These are phyloP conservation scores for Salisapilia sapeloensis DNA, from an alignment of 352 stramenopile genomes.

Conservation along the genomic window DNA sequence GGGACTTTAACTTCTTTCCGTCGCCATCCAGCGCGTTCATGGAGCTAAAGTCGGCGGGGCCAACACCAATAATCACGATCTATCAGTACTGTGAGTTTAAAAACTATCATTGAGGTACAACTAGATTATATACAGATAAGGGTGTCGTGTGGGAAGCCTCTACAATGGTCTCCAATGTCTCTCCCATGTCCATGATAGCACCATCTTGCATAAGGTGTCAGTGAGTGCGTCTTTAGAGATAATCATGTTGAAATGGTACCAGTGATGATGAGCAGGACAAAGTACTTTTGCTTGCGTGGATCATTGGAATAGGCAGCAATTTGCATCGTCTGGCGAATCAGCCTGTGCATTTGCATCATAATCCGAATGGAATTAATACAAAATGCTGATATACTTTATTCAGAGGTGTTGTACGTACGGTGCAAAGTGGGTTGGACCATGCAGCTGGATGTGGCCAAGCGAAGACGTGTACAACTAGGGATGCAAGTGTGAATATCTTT, in stretches of 20 bases:
- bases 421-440: constrained; percentile 37
- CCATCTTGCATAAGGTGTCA: constrained; percentile 21
- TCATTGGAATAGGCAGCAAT: constrained; percentile 20
- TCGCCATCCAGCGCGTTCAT: constrained; percentile 55
- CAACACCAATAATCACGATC: constrained; percentile 68
- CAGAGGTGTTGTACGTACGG: constrained; percentile 11
- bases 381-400: no score
- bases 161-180: constrained; percentile 34
- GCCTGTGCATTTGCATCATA: constrained; percentile 5
- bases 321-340: constrained; percentile 33
- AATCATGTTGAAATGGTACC: no score
- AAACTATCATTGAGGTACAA: neutral
- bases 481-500: neutral
- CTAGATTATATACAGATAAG: constrained; percentile 13
- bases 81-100: constrained; percentile 7
- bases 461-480: constrained; percentile 30
- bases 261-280: constrained; percentile 77
- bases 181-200: constrained; percentile 78
- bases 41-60: constrained; percentile 41
- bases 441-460: constrained; percentile 25
- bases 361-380: no score
- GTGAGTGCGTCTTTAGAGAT: neutral
- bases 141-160: constrained; percentile 28
- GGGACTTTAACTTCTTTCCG: constrained; percentile 20
- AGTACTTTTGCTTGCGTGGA: constrained; percentile 60